Evolutionary conservation across 306 rosid species (phyloP).

Genomic region (Prunus padus): DNA sequence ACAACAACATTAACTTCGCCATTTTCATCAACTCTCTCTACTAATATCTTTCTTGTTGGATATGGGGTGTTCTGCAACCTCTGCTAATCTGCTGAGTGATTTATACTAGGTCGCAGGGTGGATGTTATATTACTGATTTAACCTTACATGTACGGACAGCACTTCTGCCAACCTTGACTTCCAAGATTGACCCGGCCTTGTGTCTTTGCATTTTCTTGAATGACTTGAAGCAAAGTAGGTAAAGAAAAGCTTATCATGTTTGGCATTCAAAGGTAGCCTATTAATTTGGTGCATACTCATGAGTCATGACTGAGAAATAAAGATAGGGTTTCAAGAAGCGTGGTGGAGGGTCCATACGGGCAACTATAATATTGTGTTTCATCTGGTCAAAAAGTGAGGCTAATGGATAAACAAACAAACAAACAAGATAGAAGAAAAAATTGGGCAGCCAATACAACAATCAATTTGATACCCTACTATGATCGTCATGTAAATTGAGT

Average conservation of each 20-base stretch:
- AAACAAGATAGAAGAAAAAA: no score
- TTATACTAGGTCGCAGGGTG: background rate
- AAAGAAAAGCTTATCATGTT: background rate
- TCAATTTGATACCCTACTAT: no score
- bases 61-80: background rate
- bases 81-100: background rate
- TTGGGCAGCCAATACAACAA: no score
- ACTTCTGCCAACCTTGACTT: background rate
- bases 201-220: no score
- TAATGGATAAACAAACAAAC: background rate
- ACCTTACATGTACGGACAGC: background rate
- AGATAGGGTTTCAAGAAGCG: background rate
- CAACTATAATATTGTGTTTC: background rate
- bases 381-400: background rate
- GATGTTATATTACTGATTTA: background rate
- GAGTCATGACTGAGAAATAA: no score
- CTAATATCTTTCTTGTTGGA: background rate
- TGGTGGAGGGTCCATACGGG: background rate
- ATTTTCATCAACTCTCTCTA: background rate
- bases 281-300: no score
- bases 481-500: no score
- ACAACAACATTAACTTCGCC: conserved; percentile 9
- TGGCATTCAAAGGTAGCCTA: no score
- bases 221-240: background rate
- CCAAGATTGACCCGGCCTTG: background rate